Evolutionary conservation across 768 basidiomycete genomes (phyloP).

Genomic region (Leccinum truebloodii): DNA sequence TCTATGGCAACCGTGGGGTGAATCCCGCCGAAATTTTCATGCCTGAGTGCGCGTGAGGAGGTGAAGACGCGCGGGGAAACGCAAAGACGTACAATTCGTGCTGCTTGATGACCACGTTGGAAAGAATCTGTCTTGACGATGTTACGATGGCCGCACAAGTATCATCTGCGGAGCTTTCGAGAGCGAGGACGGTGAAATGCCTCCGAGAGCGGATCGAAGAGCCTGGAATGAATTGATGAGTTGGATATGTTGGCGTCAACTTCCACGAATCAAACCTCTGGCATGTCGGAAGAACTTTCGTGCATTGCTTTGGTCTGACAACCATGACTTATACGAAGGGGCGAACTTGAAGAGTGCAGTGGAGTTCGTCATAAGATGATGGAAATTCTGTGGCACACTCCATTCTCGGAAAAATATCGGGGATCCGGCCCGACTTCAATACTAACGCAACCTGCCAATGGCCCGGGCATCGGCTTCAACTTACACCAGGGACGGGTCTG

Average conservation of each 20-base stretch:
- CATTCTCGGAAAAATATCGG: too few species aligned
- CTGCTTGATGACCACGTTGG: slow-evolving; percentile 88
- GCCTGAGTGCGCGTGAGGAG: slow-evolving; percentile 12
- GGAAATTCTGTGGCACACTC: too few species aligned
- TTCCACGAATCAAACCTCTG: not conserved
- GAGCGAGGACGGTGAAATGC: slow-evolving; percentile 63
- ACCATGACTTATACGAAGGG: not conserved
- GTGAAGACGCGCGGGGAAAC: not conserved
- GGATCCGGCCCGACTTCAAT: too few species aligned
- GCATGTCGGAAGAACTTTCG: not conserved
- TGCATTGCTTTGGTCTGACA: not conserved
- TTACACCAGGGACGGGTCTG: too few species aligned
- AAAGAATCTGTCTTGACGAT: slow-evolving; percentile 65
- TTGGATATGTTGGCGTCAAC: not conserved
- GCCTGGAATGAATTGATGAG: not conserved
- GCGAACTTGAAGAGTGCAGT: not conserved
- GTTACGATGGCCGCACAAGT: slow-evolving; percentile 88
- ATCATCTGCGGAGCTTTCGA: slow-evolving; percentile 94
- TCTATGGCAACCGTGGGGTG: slow-evolving; percentile 75
- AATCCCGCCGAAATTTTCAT: slow-evolving; percentile 59
- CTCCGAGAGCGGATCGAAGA: not conserved
- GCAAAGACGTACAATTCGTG: slow-evolving; percentile 50
- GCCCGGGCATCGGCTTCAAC: too few species aligned
- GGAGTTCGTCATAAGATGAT: too few species aligned
- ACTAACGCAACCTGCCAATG: too few species aligned